Percentiles rank a stretch among this genome's conserved stretches.
These are phyloP conservation scores for Sarocladium kiliense DNA, from an alignment of 2,329 filamentous ascomycete genomes.

Conservation along the genomic window DNA sequence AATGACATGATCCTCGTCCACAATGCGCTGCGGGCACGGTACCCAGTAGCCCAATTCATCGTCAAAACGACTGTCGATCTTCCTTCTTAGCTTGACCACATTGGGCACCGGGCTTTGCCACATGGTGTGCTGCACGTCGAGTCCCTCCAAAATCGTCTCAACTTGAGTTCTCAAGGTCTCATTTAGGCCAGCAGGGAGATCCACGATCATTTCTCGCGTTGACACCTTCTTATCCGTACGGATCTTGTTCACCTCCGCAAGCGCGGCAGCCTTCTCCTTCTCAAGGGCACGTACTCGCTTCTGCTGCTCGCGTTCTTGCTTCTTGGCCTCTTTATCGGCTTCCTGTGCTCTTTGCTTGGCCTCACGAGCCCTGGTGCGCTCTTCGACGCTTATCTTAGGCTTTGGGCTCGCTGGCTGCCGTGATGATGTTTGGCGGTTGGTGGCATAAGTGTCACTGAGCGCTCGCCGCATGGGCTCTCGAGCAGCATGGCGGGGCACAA, in stretches of 20 bases:
- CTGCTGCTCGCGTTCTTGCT: conserved; percentile 50
- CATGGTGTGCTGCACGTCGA: conserved; percentile 41
- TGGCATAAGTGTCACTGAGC: conserved; percentile 21
- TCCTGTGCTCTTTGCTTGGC: conserved; percentile 45
- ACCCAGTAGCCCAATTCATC: conserved; percentile 59
- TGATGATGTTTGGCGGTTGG: conserved; percentile 12
- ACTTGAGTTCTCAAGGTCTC: conserved; percentile 39
- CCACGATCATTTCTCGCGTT: conserved; percentile 71
- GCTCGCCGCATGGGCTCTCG: conserved; percentile 23
- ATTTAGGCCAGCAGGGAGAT: conserved; percentile 56
- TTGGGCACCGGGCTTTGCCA: conserved; percentile 43
- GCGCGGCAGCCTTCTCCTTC: conserved; percentile 58
- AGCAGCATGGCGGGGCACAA: conserved; percentile 11
- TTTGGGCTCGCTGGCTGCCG: conserved; percentile 13
- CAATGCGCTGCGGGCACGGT: conserved; percentile 47
- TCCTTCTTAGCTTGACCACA: conserved; percentile 64
- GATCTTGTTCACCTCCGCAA: conserved; percentile 69
- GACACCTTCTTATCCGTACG: conserved; percentile 70
- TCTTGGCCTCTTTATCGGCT: conserved; percentile 50
- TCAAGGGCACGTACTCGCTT: conserved; percentile 59
- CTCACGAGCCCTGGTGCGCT: conserved; percentile 34
- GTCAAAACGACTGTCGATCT: conserved; percentile 59
- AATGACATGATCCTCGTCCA: conserved; percentile 56
- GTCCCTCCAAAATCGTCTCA: conserved; percentile 42
- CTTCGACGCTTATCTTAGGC: conserved; percentile 22